Evolutionary conservation across 208 protist genomes (phyloP), one percentile per base, ranked within the genome.

Genomic region (Acanthamoeba divionensis): DNA sequence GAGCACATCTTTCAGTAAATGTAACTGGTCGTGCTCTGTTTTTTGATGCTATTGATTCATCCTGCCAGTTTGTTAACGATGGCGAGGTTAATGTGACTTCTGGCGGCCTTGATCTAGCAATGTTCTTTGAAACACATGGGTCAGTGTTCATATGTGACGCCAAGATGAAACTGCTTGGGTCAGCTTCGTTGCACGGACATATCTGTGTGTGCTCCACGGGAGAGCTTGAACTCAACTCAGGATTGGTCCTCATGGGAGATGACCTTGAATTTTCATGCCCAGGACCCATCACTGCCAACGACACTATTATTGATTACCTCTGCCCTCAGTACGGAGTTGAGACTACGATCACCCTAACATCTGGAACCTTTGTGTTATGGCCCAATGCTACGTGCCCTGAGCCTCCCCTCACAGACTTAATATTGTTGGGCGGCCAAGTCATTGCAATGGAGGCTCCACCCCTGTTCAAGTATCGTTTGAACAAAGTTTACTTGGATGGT

Each of bases 141-240:
- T 85, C 60, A 48, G 65, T 85, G 52, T 85, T 66, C 50, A 54
- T 85, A 54, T 85, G 75, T 38, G 13, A 85, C 75, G 75, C 75
- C 24, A 48, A 85, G 75, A 26, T 85, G 48, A 29, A 85, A 31
- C 45, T 85, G 21, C 44, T 85, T 13, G 31, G 47, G 29, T 85
- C 75, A 54, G 75, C 26, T 54, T 38, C 15, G 15, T 41, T 85
- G 15, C 44, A 57, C 48, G 75, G 75, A 29, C 48, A 13, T 36
- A 57, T 85, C 13, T 85, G 48, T 54, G 47, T 85, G 31, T 85
- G 75, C 50, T 41, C 75, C 48, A 38, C 24, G 7, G 50, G 24
- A 2, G 75, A 48, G 7, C 33, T 85, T 15, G 50, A 85, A 48
- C 48, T 85, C 33, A 26, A 66, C 75, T 48, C 44, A 48, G 75